These are phyloP conservation scores for Biscutella auriculata DNA, from an alignment of 441 rosid species.

Conservation along the genomic window DNA sequence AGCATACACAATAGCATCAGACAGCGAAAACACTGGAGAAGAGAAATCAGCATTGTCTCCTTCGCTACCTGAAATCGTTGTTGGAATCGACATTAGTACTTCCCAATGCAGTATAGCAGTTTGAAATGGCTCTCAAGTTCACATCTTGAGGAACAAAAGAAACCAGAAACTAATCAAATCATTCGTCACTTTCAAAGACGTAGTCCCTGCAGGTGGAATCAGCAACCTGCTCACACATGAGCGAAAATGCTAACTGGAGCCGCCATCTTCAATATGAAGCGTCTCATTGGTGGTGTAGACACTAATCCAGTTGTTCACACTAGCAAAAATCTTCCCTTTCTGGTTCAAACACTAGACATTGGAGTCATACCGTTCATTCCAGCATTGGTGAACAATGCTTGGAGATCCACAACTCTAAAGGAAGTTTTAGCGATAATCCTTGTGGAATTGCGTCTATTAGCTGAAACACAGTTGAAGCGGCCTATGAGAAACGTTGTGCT, in stretches of 20 bases:
- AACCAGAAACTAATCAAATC: constrained; percentile 68
- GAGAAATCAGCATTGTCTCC: constrained; percentile 46
- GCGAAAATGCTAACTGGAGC: constrained; percentile 69
- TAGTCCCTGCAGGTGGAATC: constrained; percentile 60
- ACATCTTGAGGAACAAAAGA: constrained; percentile 59
- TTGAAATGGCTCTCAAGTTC: constrained; percentile 78
- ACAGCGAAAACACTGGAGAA: constrained; percentile 62
- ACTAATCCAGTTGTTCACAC: constrained; percentile 69
- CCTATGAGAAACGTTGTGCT: constrained; percentile 62
- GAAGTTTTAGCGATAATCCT: constrained; percentile 74
- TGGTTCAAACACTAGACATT: constrained; percentile 69
- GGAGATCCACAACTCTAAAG: constrained; percentile 84
- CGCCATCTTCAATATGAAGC: constrained; percentile 83
- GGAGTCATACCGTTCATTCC: constrained; percentile 81
- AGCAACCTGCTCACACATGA: constrained; percentile 59
- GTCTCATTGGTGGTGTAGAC: constrained; percentile 74
- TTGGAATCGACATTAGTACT: constrained; percentile 83
- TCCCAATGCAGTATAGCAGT: constrained; percentile 74
- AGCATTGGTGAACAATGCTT: constrained; percentile 62
- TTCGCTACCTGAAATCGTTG: constrained; percentile 49
- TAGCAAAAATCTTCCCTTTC: constrained; percentile 60
- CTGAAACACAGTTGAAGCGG: constrained; percentile 54
- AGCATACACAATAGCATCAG: constrained; percentile 73
- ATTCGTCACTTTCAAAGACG: constrained; percentile 66
- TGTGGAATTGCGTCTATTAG: constrained; percentile 66